Conservation (phyloP, 305 asterid species). For the Rubia tinctorum region DNA sequence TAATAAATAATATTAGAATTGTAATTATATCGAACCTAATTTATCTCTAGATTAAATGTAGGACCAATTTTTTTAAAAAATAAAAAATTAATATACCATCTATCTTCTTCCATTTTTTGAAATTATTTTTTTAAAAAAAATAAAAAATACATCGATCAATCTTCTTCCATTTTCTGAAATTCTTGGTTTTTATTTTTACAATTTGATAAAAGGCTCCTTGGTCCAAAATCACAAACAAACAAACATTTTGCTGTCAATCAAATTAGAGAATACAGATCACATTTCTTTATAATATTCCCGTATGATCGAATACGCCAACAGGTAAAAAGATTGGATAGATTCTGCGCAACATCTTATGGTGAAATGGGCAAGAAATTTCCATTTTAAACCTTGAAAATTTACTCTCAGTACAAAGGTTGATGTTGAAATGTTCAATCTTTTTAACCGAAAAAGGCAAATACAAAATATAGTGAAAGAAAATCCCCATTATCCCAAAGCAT, state of each 20-base stretch:
- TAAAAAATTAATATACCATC: too few species aligned
- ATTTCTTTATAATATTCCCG: background rate
- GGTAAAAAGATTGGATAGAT: background rate
- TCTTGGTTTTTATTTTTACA: too few species aligned
- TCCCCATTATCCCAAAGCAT: too few species aligned
- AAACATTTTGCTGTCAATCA: background rate
- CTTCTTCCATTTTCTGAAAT: too few species aligned
- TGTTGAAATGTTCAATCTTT: background rate
- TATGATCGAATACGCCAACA: background rate
- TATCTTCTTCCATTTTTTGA: too few species aligned
- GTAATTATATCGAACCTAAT: too few species aligned
- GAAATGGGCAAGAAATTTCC: slow-evolving; percentile 7
- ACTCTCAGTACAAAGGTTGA: background rate
- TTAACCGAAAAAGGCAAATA: background rate
- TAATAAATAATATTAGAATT: background rate
- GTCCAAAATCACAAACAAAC: background rate
- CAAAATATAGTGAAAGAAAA: background rate
- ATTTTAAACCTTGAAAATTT: background rate
- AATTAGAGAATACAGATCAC: background rate
- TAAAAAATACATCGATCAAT: too few species aligned
- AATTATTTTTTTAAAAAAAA: too few species aligned
- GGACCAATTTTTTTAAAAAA: too few species aligned
- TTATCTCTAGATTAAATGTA: too few species aligned
- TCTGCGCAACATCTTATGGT: background rate
- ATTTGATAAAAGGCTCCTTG: too few species aligned